Conservation (phyloP, 2,329 filamentous ascomycete genomes). For the Lasiodiplodia gonubiensis region DNA sequence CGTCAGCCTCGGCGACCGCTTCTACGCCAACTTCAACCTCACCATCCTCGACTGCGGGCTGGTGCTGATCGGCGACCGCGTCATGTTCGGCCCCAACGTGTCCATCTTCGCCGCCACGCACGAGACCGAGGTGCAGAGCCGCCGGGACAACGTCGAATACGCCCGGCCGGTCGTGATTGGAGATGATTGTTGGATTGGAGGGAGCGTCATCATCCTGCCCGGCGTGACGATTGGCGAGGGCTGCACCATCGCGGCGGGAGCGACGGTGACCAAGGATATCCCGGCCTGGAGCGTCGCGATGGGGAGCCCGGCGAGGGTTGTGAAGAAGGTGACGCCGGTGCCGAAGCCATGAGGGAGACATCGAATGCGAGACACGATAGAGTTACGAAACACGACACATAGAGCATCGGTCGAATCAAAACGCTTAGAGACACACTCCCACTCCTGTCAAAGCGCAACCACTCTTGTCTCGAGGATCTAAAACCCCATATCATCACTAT, state of each 20-base stretch:
- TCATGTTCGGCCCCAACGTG: constrained; percentile 61
- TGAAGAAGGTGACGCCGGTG: constrained; percentile 46
- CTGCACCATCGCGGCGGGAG: constrained; percentile 75
- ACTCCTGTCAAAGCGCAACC: no score
- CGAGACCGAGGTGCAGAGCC: constrained; percentile 56
- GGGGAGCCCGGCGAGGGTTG: constrained; percentile 69
- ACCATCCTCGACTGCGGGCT: constrained; percentile 60
- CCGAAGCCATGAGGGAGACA: not conserved
- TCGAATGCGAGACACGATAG: not conserved
- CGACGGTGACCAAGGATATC: constrained; percentile 79
- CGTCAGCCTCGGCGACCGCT: constrained; percentile 64
- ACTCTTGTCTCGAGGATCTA: not conserved
- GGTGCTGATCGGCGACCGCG: constrained; percentile 59
- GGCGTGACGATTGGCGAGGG: constrained; percentile 81
- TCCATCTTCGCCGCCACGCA: constrained; percentile 61
- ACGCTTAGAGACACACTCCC: no score
- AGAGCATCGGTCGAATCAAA: not conserved
- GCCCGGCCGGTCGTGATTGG: constrained; percentile 57
- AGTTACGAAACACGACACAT: not conserved
- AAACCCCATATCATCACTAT: not conserved
- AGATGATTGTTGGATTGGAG: constrained; percentile 53
- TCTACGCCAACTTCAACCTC: constrained; percentile 67
- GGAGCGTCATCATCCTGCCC: constrained; percentile 65
- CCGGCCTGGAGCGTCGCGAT: constrained; percentile 66
- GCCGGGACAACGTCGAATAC: constrained; percentile 57